A percentile compares a stretch with the other conserved stretches of the same genome.
Conservation (phyloP, 208 protist genomes). For the Leptomonas pyrrhocoris region DNA sequence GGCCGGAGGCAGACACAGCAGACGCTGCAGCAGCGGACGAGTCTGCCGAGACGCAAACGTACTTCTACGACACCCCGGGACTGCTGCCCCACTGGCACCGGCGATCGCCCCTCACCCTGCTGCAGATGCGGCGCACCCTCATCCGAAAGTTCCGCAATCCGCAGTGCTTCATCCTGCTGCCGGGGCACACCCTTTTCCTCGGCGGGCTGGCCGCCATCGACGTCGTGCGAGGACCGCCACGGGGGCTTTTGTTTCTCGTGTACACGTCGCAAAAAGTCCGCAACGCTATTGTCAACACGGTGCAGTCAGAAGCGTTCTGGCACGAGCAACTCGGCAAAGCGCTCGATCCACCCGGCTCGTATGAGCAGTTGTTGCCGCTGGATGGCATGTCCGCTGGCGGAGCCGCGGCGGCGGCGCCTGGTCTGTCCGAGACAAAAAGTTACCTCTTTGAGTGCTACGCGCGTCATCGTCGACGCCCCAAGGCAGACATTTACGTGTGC, state of each 20-base stretch:
- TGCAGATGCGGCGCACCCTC: slow-evolving; percentile 89
- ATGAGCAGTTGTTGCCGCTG: slow-evolving; percentile 73
- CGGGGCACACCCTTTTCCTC: slow-evolving; percentile 86
- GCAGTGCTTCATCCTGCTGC: slow-evolving; percentile 84
- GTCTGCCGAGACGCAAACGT: slow-evolving; percentile 34
- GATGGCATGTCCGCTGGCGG: slow-evolving; percentile 8
- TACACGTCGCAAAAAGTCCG: slow-evolving; percentile 90
- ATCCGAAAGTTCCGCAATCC: slow-evolving; percentile 87
- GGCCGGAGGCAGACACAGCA: background rate
- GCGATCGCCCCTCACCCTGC: slow-evolving; percentile 78
- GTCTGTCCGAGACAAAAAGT: slow-evolving; percentile 66
- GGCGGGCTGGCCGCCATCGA: slow-evolving; percentile 86
- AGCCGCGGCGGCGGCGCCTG: slow-evolving; percentile 29
- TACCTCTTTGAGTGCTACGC: slow-evolving; percentile 92
- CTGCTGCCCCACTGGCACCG: slow-evolving; percentile 89
- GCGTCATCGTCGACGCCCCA: slow-evolving; percentile 73
- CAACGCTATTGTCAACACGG: slow-evolving; percentile 80
- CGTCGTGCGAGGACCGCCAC: slow-evolving; percentile 76
- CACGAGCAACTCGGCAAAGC: slow-evolving; percentile 79
- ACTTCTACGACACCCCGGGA: slow-evolving; percentile 90
- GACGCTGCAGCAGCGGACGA: slow-evolving; percentile 9
- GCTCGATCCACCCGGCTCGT: slow-evolving; percentile 77
- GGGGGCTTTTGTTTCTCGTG: slow-evolving; percentile 83
- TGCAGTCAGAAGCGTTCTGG: slow-evolving; percentile 82
- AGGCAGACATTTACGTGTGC: slow-evolving; percentile 91